A percentile compares a stretch with the other conserved stretches of the same genome.
Evolutionary conservation across 805 yeast species (phyloP).

Genomic region (Ogataea nakhonphanomensis): DNA sequence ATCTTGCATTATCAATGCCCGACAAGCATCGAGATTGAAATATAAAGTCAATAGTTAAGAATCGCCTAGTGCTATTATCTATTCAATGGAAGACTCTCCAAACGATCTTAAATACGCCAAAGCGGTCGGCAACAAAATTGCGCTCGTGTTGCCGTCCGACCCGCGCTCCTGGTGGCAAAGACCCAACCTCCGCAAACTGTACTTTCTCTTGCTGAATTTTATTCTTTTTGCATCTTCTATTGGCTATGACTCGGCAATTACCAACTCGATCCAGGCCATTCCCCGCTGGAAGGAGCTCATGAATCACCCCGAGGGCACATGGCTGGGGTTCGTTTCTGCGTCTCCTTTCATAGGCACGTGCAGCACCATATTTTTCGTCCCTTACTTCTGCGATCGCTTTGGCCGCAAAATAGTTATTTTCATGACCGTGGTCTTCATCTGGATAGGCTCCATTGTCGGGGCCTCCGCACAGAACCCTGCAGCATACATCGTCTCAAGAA

Average conservation of each 20-base stretch:
- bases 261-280: slow-evolving; percentile 20
- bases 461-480: slow-evolving; percentile 18
- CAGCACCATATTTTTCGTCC: slow-evolving; percentile 18
- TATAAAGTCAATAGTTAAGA: not conserved
- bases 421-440: slow-evolving; percentile 11
- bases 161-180: slow-evolving; percentile 19
- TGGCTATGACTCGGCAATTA: slow-evolving; percentile 21
- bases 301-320: slow-evolving; percentile 18
- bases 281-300: slow-evolving; percentile 16
- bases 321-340: slow-evolving; percentile 21
- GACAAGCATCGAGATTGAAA: too few relatives aligned
- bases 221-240: slow-evolving; percentile 19
- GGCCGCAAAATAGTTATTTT: slow-evolving; percentile 17
- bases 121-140: slow-evolving; percentile 17
- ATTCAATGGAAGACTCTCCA: slow-evolving; percentile 1
- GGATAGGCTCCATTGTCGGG: slow-evolving; percentile 20
- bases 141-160: slow-evolving; percentile 16
- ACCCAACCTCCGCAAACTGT: slow-evolving; percentile 16
- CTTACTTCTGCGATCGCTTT: slow-evolving; percentile 15
- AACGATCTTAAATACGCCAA: slow-evolving; percentile 2
- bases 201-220: slow-evolving; percentile 13
- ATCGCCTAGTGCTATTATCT: not conserved
- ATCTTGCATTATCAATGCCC: too few relatives aligned
- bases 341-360: slow-evolving; percentile 21
- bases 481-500: slow-evolving; percentile 17